Conservation (phyloP, 768 basidiomycete species). For the Tricholoma terreum region DNA sequence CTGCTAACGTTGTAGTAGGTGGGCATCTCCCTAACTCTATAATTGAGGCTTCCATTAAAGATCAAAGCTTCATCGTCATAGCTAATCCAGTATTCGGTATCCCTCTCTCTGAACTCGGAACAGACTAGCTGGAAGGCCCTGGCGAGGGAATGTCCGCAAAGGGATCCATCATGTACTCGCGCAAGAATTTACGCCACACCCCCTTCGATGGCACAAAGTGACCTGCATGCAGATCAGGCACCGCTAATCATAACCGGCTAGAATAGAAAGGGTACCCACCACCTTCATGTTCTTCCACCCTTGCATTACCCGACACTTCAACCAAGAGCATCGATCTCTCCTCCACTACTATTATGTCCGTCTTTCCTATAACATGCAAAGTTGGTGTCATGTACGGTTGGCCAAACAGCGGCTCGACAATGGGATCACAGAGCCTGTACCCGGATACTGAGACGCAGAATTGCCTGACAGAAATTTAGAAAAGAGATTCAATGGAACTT, state of each 20-base stretch:
- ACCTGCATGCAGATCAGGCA: constrained; percentile 37
- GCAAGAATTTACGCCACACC: constrained; percentile 73
- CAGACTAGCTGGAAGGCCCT: constrained; percentile 24
- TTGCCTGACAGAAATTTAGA: constrained; percentile 35
- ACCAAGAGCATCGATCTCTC: constrained; percentile 63
- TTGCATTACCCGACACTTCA: constrained; percentile 47
- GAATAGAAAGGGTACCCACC: constrained; percentile 45
- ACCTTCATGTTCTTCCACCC: constrained; percentile 77
- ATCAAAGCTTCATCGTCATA: constrained; percentile 26
- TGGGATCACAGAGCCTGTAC: constrained; percentile 52
- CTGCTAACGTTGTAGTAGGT: too few species aligned
- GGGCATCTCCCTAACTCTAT: too few species aligned
- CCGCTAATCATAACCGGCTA: neutral
- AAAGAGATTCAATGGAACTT: neutral
- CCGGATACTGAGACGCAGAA: constrained; percentile 79
- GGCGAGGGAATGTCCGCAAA: constrained; percentile 46
- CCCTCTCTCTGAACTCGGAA: constrained; percentile 43
- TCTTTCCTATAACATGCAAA: constrained; percentile 74
- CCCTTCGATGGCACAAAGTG: constrained; percentile 83
- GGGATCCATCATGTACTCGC: constrained; percentile 60
- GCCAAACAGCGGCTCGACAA: constrained; percentile 48
- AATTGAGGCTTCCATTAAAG: too few species aligned
- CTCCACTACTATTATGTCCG: constrained; percentile 69
- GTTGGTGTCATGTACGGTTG: constrained; percentile 64
- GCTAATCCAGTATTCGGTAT: constrained; percentile 36